A percentile compares a stretch with the other conserved stretches of the same genome.
phyloP scores from a whole-genome alignment of 257 asterid species.

The Orobanche coerulescens region DNA sequence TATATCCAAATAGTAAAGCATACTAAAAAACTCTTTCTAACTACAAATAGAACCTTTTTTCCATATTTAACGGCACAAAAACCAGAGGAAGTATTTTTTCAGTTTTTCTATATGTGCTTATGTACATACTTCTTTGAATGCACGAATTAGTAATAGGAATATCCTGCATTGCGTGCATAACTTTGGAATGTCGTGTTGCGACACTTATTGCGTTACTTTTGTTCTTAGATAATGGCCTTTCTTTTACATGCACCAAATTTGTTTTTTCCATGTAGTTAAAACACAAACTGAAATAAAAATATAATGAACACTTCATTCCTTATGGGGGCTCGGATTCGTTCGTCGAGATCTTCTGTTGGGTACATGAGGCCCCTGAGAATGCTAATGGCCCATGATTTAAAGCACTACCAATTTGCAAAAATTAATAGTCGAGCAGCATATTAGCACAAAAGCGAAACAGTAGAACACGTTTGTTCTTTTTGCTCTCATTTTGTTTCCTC shows the following conservation, averaged over 20 bases:
- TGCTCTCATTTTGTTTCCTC: constrained; percentile 20
- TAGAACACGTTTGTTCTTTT: not conserved
- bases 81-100: not conserved
- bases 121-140: not conserved
- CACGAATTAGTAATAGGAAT: not conserved
- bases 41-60: not conserved
- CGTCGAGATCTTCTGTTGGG: not conserved
- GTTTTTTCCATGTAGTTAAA: not conserved
- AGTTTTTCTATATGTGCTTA: not conserved
- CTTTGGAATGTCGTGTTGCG: not conserved
- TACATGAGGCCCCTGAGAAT: not conserved
- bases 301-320: not conserved
- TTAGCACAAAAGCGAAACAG: not conserved
- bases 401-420: not conserved
- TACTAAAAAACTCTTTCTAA: not conserved
- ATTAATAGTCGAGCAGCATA: not conserved
- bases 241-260: not conserved
- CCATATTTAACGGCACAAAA: not conserved
- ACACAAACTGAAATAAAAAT: not conserved
- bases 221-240: not conserved
- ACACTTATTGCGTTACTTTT: not conserved
- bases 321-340: not conserved
- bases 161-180: not conserved
- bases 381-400: not conserved
- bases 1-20: not conserved